Evolutionary conservation across 148 eudicot genomes (phyloP).

Genomic region (Fagopyrum esculentum): DNA sequence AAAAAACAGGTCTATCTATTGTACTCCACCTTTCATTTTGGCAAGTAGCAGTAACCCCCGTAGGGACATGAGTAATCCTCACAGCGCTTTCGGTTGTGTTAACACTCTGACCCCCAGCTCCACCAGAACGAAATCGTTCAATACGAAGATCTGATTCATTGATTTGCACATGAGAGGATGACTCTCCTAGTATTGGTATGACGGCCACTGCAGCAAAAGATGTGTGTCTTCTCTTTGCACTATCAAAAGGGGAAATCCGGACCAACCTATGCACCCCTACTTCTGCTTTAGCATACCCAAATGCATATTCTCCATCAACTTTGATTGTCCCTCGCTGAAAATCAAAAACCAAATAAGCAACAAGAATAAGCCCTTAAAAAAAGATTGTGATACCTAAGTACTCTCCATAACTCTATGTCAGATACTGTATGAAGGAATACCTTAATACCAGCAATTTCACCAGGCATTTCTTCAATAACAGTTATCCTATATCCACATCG

Average conservation of each 20-base stretch:
- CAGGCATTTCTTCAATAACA: slow-evolving; percentile 94
- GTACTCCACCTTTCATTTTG: slow-evolving; percentile 81
- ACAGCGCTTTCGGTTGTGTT: slow-evolving; percentile 97
- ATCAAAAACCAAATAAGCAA: slow-evolving; percentile 12
- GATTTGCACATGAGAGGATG: slow-evolving; percentile 64
- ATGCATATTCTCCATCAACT: slow-evolving; percentile 90
- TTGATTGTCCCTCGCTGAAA: slow-evolving; percentile 84
- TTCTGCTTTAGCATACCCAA: slow-evolving; percentile 97
- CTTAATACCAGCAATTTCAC: slow-evolving; percentile 97
- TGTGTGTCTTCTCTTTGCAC: slow-evolving; percentile 84
- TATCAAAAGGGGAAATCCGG: slow-evolving; percentile 91
- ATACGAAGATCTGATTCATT: slow-evolving; percentile 93
- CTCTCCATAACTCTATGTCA: slow-evolving; percentile 1
- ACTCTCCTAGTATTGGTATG: slow-evolving; percentile 80
- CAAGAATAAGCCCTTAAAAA: background rate
- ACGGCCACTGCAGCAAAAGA: slow-evolving; percentile 99
- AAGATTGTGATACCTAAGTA: background rate
- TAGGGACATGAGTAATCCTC: slow-evolving; percentile 88
- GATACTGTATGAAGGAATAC: slow-evolving; percentile 27
- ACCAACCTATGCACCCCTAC: slow-evolving; percentile 91
- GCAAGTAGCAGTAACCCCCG: slow-evolving; percentile 73
- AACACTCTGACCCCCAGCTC: slow-evolving; percentile 88
- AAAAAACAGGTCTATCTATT: background rate
- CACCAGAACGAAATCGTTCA: slow-evolving; percentile 85
- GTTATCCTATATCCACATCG: slow-evolving; percentile 63